phyloP scores from a whole-genome alignment of 2,329 filamentous ascomycete species.

The Colletotrichum sp. region DNA sequence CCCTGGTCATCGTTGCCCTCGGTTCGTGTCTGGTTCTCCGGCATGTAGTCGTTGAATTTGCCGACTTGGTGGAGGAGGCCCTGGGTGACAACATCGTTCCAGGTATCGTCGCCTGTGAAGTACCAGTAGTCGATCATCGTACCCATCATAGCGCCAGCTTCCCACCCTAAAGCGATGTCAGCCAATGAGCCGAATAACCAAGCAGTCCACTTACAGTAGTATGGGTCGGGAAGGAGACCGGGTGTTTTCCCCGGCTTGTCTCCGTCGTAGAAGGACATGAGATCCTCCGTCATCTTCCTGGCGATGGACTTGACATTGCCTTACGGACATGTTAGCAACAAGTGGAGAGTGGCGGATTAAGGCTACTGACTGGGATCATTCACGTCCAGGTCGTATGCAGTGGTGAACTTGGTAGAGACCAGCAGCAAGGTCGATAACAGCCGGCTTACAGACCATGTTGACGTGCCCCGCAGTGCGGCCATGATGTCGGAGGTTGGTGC shows the following conservation, averaged over 20 bases:
- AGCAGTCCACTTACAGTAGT: constrained; percentile 52
- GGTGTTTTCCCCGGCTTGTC: constrained; percentile 55
- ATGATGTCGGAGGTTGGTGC: constrained; percentile 4
- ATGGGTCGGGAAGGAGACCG: constrained; percentile 57
- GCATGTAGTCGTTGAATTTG: constrained; percentile 77
- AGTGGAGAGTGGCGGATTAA: background rate
- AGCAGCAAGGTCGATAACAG: constrained; percentile 10
- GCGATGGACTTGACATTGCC: constrained; percentile 56
- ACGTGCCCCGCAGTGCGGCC: constrained; percentile 14
- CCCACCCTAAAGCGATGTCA: constrained; percentile 60
- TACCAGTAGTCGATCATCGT: constrained; percentile 85
- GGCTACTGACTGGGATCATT: constrained; percentile 36
- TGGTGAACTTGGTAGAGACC: constrained; percentile 22
- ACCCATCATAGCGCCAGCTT: constrained; percentile 74
- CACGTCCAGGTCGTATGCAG: constrained; percentile 41
- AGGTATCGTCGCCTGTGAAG: constrained; percentile 75
- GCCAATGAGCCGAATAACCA: background rate
- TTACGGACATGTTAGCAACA: constrained; percentile 28
- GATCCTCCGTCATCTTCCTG: constrained; percentile 49
- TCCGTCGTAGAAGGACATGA: constrained; percentile 50
- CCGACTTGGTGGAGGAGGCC: constrained; percentile 79
- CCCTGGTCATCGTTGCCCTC: constrained; percentile 79
- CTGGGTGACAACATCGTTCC: constrained; percentile 70
- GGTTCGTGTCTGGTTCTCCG: constrained; percentile 70
- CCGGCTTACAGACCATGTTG: constrained; percentile 14